These are phyloP conservation scores for Botrytis fabae DNA, from an alignment of 2,329 filamentous ascomycete genomes.

Conservation along the genomic window DNA sequence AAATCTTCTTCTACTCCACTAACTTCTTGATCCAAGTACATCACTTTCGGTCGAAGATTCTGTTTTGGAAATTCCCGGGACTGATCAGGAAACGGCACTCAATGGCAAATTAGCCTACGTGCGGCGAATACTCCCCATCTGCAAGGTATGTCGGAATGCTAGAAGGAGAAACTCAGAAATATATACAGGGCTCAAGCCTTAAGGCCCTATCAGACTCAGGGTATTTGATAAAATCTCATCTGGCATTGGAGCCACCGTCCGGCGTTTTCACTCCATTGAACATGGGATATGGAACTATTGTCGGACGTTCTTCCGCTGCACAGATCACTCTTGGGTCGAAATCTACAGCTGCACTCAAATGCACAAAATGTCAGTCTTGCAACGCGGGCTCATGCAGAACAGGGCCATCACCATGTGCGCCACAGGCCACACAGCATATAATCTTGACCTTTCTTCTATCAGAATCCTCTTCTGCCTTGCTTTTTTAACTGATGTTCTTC, in stretches of 20 bases:
- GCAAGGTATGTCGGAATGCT: not conserved
- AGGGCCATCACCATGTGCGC: conserved; percentile 15
- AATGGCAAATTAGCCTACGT: conserved; percentile 7
- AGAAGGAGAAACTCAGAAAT: not conserved
- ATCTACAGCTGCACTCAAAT: conserved; percentile 19
- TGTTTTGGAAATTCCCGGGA: conserved; percentile 3
- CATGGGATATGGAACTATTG: conserved; percentile 7
- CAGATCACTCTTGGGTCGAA: conserved; percentile 21
- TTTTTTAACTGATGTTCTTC: not conserved
- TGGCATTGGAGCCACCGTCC: not conserved
- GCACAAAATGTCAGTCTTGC: conserved; percentile 18
- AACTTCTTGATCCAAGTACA: not conserved
- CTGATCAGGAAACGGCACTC: conserved; percentile 15
- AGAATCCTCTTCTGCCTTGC: not conserved
- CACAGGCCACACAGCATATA: conserved; percentile 21
- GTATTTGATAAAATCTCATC: not conserved
- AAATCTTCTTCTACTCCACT: conserved; percentile 3
- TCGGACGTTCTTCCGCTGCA: conserved; percentile 20
- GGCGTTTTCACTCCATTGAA: not conserved
- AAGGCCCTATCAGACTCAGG: conserved; percentile 6
- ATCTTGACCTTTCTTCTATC: not conserved
- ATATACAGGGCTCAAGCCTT: conserved; percentile 11
- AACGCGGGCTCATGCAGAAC: conserved; percentile 15
- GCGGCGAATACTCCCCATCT: not conserved
- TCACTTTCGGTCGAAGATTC: conserved; percentile 13